phyloP scores from a whole-genome alignment of 352 stramenopile species.

The Halophytophthora polymorphica region DNA sequence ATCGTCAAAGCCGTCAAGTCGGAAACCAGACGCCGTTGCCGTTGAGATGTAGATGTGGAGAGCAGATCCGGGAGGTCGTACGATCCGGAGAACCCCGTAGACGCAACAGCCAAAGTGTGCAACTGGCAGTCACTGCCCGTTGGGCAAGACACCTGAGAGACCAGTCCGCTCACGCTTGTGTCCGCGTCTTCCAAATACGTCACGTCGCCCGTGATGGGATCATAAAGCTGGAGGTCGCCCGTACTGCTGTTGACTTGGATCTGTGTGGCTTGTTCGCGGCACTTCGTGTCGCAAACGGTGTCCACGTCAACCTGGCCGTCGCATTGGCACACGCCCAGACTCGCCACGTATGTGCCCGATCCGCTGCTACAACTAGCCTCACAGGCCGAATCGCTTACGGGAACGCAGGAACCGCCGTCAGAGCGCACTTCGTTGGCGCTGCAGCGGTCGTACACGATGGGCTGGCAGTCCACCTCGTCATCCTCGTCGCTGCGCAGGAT shows the following conservation, averaged over 20 bases:
- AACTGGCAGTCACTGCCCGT: constrained; percentile 42
- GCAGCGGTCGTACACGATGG: constrained; percentile 89
- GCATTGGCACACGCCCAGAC: constrained; percentile 87
- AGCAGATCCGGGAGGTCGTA: constrained; percentile 45
- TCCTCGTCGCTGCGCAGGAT: constrained; percentile 82
- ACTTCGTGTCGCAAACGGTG: constrained; percentile 75
- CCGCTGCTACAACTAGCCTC: constrained; percentile 62
- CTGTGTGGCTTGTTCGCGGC: constrained; percentile 45
- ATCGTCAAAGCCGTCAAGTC: constrained; percentile 35
- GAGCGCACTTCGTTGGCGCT: constrained; percentile 66
- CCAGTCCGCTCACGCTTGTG: constrained; percentile 20
- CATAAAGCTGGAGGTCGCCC: constrained; percentile 54
- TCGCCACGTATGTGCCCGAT: constrained; percentile 70
- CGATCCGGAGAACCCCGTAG: constrained; percentile 56
- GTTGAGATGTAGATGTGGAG: constrained; percentile 5
- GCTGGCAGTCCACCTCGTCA: constrained; percentile 88
- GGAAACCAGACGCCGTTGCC: constrained; percentile 15
- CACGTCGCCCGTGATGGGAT: constrained; percentile 36
- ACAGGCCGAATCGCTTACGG: constrained; percentile 36
- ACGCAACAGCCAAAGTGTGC: constrained; percentile 44
- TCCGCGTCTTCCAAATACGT: constrained; percentile 13
- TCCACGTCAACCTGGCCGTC: constrained; percentile 71
- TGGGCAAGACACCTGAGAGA: constrained; percentile 53
- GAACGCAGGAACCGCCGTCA: constrained; percentile 65
- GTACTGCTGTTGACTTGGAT: constrained; percentile 61